phyloP scores from a whole-genome alignment of 768 basidiomycete species.

The Podaxis sp. region DNA sequence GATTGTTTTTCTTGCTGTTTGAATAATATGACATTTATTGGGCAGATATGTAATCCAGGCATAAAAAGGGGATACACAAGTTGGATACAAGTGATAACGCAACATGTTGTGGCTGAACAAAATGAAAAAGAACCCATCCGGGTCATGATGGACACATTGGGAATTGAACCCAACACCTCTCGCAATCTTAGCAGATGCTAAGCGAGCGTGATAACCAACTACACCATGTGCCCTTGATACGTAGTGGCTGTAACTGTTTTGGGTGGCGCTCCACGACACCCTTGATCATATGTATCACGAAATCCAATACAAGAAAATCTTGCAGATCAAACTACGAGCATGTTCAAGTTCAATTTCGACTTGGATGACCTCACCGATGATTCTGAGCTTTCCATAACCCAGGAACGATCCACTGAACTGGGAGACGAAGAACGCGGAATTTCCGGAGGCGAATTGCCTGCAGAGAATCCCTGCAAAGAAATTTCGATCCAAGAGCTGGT shows the following conservation, averaged over 20 bases:
- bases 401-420: neutral
- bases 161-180: slow-evolving; percentile 18
- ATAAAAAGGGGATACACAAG: too few species aligned
- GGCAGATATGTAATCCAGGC: too few species aligned
- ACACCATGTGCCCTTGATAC: slow-evolving; percentile 13
- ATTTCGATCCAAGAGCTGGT: slow-evolving; percentile 32
- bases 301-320: neutral
- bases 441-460: slow-evolving; percentile 6
- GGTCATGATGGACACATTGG: slow-evolving; percentile 13
- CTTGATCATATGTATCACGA: neutral
- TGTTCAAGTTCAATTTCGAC: slow-evolving; percentile 76
- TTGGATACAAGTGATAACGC: too few species aligned
- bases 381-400: slow-evolving; percentile 7
- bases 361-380: slow-evolving; percentile 38
- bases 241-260: neutral
- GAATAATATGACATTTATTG: too few species aligned
- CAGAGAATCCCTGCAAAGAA: slow-evolving; percentile 28
- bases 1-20: too few species aligned
- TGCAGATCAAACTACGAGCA: slow-evolving; percentile 19
- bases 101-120: neutral
- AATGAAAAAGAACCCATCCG: neutral
- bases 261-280: neutral
- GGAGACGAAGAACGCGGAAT: neutral
- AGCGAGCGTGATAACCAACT: slow-evolving; percentile 18
- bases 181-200: slow-evolving; percentile 9